Conservation (phyloP, 306 rosid genomes). For the Heteromeles arbutifolia region DNA sequence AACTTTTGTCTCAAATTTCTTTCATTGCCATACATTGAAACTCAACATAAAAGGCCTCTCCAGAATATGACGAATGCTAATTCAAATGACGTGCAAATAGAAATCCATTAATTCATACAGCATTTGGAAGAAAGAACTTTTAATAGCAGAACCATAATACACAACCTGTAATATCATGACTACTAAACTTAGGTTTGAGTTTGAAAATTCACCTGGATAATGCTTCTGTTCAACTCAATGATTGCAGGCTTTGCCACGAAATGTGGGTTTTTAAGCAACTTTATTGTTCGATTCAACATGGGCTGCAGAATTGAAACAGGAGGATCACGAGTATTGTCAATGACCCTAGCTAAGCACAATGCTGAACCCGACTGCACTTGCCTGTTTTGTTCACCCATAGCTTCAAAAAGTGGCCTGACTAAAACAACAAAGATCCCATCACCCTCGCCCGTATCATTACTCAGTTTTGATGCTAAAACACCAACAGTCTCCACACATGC, state of each 20-base stretch:
- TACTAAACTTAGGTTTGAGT: background rate
- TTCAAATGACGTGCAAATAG: background rate
- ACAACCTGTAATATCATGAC: background rate
- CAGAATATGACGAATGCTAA: background rate
- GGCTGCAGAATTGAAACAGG: slow-evolving; percentile 56
- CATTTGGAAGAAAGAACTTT: background rate
- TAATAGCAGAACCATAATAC: background rate
- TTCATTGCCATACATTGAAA: background rate
- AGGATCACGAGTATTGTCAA: slow-evolving; percentile 54
- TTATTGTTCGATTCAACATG: slow-evolving; percentile 51
- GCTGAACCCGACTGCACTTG: slow-evolving; percentile 67
- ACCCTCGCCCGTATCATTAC: slow-evolving; percentile 14
- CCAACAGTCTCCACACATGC: slow-evolving; percentile 55
- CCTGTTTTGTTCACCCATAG: slow-evolving; percentile 77
- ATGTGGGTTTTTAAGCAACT: slow-evolving; percentile 69
- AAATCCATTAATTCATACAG: background rate
- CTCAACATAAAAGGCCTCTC: background rate
- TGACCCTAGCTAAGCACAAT: slow-evolving; percentile 49
- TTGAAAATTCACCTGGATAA: slow-evolving; percentile 45
- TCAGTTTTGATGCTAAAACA: slow-evolving; percentile 38
- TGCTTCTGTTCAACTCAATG: slow-evolving; percentile 54
- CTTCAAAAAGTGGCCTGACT: slow-evolving; percentile 63
- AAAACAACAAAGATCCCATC: slow-evolving; percentile 44
- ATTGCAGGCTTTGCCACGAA: slow-evolving; percentile 73
- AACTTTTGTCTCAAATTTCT: background rate